A percentile compares a stretch with the other conserved stretches of the same genome.
Conservation (phyloP, 2,329 filamentous ascomycete genomes). For the Penicillium glabrum region DNA sequence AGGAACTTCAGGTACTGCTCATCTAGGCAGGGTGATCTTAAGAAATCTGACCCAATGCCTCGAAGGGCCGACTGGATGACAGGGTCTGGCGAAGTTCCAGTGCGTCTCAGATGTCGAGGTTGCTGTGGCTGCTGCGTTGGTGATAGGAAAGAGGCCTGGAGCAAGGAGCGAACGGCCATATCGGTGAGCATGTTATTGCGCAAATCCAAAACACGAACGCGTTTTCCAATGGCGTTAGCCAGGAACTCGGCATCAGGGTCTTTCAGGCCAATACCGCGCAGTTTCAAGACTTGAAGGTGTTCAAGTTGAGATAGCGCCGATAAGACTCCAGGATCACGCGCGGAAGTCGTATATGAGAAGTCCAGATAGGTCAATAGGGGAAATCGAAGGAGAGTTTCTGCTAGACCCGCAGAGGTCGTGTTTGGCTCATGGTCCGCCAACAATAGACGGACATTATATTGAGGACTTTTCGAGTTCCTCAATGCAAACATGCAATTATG, state of each 20-base stretch:
- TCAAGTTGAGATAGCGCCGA: conserved; percentile 47
- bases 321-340: conserved; percentile 51
- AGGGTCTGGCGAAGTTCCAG: conserved; percentile 6
- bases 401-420: conserved; percentile 55
- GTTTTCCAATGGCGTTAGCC: conserved; percentile 51
- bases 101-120: background rate
- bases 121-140: conserved; percentile 4
- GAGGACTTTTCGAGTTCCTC: conserved; percentile 28
- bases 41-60: conserved; percentile 16
- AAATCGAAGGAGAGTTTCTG: conserved; percentile 53
- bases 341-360: conserved; percentile 54
- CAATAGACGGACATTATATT: conserved; percentile 55
- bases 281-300: conserved; percentile 57
- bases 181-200: conserved; percentile 60
- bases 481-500: conserved; percentile 57
- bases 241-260: conserved; percentile 56
- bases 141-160: conserved; percentile 52
- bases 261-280: conserved; percentile 54
- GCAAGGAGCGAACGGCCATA: conserved; percentile 51
- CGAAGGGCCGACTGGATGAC: conserved; percentile 9
- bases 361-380: conserved; percentile 59
- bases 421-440: conserved; percentile 59
- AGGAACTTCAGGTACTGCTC: conserved; percentile 51
- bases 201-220: conserved; percentile 58
- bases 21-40: conserved; percentile 40